Percentiles rank a stretch among this genome's conserved stretches.
Evolutionary conservation across 2,329 filamentous ascomycete genomes (phyloP).

Genomic region (Talaromyces sp.): DNA sequence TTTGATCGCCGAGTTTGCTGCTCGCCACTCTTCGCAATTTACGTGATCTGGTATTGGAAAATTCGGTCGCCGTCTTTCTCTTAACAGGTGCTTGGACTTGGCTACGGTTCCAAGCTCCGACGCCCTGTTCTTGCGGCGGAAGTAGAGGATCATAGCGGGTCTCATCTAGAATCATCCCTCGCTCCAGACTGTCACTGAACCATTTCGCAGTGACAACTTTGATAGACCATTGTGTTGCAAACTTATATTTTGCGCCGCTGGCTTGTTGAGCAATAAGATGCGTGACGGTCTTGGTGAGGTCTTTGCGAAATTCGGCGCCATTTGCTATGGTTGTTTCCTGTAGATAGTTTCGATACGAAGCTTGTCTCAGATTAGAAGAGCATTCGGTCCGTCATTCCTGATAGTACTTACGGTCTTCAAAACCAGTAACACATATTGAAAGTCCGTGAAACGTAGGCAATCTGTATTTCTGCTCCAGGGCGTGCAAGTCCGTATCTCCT

Average conservation of each 20-base stretch:
- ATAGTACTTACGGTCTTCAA: slow-evolving; percentile 58
- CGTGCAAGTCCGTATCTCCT: slow-evolving; percentile 68
- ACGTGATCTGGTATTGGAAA: slow-evolving; percentile 61
- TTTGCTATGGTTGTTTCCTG: slow-evolving; percentile 65
- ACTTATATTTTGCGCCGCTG: slow-evolving; percentile 84
- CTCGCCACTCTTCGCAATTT: slow-evolving; percentile 88
- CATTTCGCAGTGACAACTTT: slow-evolving; percentile 78
- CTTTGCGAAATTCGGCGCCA: slow-evolving; percentile 81
- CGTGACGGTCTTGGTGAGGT: slow-evolving; percentile 80
- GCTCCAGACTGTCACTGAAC: slow-evolving; percentile 76
- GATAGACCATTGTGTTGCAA: slow-evolving; percentile 79
- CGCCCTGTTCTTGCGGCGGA: slow-evolving; percentile 68
- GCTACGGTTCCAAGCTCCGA: slow-evolving; percentile 69
- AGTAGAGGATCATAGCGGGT: slow-evolving; percentile 75
- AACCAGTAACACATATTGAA: slow-evolving; percentile 68
- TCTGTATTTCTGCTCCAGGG: slow-evolving; percentile 61
- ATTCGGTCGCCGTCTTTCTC: slow-evolving; percentile 45
- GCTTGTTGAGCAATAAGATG: slow-evolving; percentile 80
- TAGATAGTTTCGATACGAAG: slow-evolving; percentile 66
- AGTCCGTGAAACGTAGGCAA: slow-evolving; percentile 52
- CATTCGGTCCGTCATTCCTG: background rate
- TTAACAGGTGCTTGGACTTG: slow-evolving; percentile 31
- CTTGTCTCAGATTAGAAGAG: slow-evolving; percentile 38
- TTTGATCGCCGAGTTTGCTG: slow-evolving; percentile 75
- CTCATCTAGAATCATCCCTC: slow-evolving; percentile 91